A percentile compares a stretch with the other conserved stretches of the same genome.
Conservation (phyloP, 2,329 filamentous ascomycete genomes). For the Knufia petricola region DNA sequence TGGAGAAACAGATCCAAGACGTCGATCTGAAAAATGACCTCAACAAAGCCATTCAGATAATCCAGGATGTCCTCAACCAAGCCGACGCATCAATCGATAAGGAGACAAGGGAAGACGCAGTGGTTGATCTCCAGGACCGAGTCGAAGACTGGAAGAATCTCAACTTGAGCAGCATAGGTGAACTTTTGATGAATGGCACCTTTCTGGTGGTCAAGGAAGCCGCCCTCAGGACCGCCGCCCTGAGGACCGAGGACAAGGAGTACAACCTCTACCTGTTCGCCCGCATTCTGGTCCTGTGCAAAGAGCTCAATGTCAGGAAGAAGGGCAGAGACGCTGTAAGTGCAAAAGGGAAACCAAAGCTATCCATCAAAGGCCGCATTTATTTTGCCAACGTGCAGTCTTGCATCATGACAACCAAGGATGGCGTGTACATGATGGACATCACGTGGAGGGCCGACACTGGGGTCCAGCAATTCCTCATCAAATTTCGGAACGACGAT, state of each 20-base stretch:
- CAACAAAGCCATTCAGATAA: constrained; percentile 64
- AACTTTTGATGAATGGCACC: constrained; percentile 75
- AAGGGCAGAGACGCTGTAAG: constrained; percentile 53
- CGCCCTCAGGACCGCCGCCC: neutral
- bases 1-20: constrained; percentile 74
- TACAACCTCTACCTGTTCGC: constrained; percentile 98
- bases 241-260: constrained; percentile 37
- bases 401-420: constrained; percentile 76
- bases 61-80: constrained; percentile 69
- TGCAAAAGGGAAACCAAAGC: constrained; percentile 61
- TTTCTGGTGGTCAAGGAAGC: constrained; percentile 75
- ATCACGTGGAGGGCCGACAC: constrained; percentile 99
- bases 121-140: constrained; percentile 67
- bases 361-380: constrained; percentile 92
- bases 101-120: constrained; percentile 71
- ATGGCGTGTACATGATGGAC: constrained; percentile 87
- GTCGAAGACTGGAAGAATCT: constrained; percentile 98
- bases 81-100: constrained; percentile 88
- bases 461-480: constrained; percentile 73
- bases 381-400: constrained; percentile 99
- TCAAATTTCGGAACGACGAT: constrained; percentile 86
- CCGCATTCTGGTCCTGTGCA: constrained; percentile 90
- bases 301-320: constrained; percentile 73
- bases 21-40: constrained; percentile 64
- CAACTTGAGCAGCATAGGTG: constrained; percentile 80